Percentiles rank a stretch among this genome's conserved stretches.
Conservation (phyloP, 176 grass and related monocot genomes). For the Oryza meridionalis region DNA sequence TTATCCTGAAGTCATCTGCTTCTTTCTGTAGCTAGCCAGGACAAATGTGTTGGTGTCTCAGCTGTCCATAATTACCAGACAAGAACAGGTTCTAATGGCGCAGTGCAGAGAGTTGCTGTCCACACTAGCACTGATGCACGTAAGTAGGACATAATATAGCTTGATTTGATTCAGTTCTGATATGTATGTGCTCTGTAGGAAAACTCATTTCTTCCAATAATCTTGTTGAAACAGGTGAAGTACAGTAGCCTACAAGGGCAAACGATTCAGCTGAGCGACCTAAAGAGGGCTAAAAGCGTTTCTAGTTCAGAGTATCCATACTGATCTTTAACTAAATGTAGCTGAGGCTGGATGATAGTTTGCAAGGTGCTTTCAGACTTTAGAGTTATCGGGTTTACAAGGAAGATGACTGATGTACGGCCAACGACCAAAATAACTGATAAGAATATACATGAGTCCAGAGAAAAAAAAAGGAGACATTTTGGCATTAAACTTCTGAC, state of each 20-base stretch:
- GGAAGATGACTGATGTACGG: neutral
- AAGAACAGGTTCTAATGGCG: slow-evolving; percentile 53
- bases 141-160: slow-evolving; percentile 41
- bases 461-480: too few relatives aligned
- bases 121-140: slow-evolving; percentile 60
- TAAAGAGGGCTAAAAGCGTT: neutral
- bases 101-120: slow-evolving; percentile 69
- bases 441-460: too few relatives aligned
- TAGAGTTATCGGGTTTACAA: neutral
- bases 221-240: slow-evolving; percentile 53
- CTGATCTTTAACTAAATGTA: neutral
- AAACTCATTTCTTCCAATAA: slow-evolving; percentile 2
- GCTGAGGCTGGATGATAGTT: slow-evolving; percentile 7
- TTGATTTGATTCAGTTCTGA: neutral
- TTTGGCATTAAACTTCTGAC: too few relatives aligned
- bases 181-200: neutral
- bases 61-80: slow-evolving; percentile 50
- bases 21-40: slow-evolving; percentile 49
- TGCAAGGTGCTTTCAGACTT: neutral
- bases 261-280: slow-evolving; percentile 42
- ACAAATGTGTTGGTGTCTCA: slow-evolving; percentile 50
- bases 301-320: slow-evolving; percentile 22
- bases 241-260: slow-evolving; percentile 61
- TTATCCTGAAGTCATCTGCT: slow-evolving; percentile 7
- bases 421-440: too few relatives aligned